Percentiles rank a stretch among this genome's conserved stretches.
These are phyloP conservation scores for Alternaria hordeiaustralica DNA, from an alignment of 2,329 filamentous ascomycete genomes.

Conservation along the genomic window DNA sequence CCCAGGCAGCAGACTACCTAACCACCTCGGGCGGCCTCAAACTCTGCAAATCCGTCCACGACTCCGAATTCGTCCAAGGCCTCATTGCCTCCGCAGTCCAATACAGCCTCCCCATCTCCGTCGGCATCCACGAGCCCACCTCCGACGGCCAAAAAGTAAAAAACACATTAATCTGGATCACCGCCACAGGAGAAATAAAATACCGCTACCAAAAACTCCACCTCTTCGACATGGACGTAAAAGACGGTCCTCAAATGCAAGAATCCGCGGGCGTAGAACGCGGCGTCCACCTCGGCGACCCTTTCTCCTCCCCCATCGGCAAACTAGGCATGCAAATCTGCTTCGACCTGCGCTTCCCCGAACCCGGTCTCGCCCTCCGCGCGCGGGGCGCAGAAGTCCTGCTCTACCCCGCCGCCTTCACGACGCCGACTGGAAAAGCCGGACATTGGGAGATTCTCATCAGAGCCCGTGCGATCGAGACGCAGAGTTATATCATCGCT, in stretches of 20 bases:
- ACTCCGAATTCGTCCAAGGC: conserved; percentile 77
- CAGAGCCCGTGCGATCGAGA: conserved; percentile 83
- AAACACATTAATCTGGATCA: conserved; percentile 73
- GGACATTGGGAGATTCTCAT: conserved; percentile 82
- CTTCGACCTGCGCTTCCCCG: conserved; percentile 88
- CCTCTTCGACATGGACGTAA: conserved; percentile 77
- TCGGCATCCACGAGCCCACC: conserved; percentile 74
- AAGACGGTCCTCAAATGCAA: conserved; percentile 63
- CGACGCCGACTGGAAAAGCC: conserved; percentile 79
- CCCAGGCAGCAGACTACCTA: conserved; percentile 93
- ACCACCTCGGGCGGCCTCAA: conserved; percentile 70
- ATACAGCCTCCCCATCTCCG: conserved; percentile 74
- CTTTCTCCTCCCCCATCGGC: conserved; percentile 72
- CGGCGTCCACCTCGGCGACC: conserved; percentile 62
- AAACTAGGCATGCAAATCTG: conserved; percentile 83
- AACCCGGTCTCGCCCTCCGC: conserved; percentile 72
- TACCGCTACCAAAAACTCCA: conserved; percentile 87
- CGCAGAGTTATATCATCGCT: conserved; percentile 84
- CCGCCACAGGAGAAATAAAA: conserved; percentile 63
- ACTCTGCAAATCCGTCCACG: conserved; percentile 70
- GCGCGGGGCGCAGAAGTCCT: conserved; percentile 75
- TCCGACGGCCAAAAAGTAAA: conserved; percentile 60
- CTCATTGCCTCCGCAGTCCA: conserved; percentile 71
- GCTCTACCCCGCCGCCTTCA: conserved; percentile 90
- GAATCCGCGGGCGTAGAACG: conserved; percentile 71